A percentile compares a stretch with the other conserved stretches of the same genome.
Conservation (phyloP, 768 basidiomycete genomes). For the Collybia sordida region DNA sequence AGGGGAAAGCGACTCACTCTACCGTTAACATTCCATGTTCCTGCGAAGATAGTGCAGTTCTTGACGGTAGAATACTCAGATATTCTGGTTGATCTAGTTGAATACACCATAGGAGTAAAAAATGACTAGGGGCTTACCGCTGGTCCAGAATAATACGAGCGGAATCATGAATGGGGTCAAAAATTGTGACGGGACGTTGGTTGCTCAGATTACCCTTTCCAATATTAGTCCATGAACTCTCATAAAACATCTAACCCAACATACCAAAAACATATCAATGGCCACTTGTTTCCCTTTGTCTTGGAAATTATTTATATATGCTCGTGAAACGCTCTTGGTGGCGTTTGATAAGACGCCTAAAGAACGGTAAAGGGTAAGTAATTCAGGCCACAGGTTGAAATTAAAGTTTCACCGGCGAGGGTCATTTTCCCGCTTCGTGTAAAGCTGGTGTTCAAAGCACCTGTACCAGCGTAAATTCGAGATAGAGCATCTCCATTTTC, state of each 20-base stretch:
- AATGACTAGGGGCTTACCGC: constrained; percentile 43
- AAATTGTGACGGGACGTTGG: constrained; percentile 86
- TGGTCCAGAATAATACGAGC: constrained; percentile 70
- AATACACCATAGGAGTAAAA: background rate
- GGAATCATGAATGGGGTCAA: constrained; percentile 91
- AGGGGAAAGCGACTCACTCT: constrained; percentile 46
- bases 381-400: constrained; percentile 5
- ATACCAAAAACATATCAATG: constrained; percentile 92
- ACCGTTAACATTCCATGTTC: constrained; percentile 97
- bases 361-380: constrained; percentile 3
- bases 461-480: constrained; percentile 92
- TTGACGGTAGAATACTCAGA: constrained; percentile 83
- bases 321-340: constrained; percentile 92
- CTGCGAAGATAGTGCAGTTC: constrained; percentile 74
- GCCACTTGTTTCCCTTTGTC: constrained; percentile 93
- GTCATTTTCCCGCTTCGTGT: constrained; percentile 95
- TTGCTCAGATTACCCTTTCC: constrained; percentile 89
- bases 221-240: background rate
- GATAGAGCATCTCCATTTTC: constrained; percentile 94
- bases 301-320: constrained; percentile 97
- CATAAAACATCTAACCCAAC: constrained; percentile 20
- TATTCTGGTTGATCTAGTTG: constrained; percentile 40
- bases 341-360: constrained; percentile 91
- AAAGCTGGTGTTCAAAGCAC: constrained; percentile 93
- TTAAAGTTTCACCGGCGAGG: constrained; percentile 59